Evolutionary conservation across 192 early-diverging fungal species (phyloP).

Genomic region (Thoreauomyces humboldtii): DNA sequence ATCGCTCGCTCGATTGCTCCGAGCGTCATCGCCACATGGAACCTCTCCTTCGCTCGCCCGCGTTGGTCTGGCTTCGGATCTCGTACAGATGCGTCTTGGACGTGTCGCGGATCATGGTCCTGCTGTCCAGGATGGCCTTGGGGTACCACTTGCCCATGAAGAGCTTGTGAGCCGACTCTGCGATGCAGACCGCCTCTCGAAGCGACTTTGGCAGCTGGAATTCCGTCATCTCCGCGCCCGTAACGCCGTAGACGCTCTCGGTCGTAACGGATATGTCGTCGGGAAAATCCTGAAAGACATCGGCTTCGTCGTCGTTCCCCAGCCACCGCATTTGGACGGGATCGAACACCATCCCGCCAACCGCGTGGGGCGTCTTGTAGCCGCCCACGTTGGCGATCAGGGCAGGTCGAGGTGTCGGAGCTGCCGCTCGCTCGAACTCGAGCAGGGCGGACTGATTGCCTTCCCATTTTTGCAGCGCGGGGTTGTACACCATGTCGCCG

Average conservation of each 20-base stretch:
- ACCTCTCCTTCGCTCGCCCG: background rate
- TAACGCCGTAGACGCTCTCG: slow-evolving; percentile 16
- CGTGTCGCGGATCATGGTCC: slow-evolving; percentile 37
- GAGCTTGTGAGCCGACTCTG: slow-evolving; percentile 51
- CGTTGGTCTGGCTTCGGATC: slow-evolving; percentile 24
- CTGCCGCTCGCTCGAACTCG: slow-evolving; percentile 37
- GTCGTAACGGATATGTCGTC: slow-evolving; percentile 21
- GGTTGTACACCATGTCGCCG: slow-evolving; percentile 51
- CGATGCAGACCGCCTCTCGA: slow-evolving; percentile 36
- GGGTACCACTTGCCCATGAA: slow-evolving; percentile 58
- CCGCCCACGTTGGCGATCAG: slow-evolving; percentile 37
- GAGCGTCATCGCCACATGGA: slow-evolving; percentile 1
- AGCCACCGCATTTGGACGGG: slow-evolving; percentile 49
- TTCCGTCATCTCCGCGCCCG: slow-evolving; percentile 28
- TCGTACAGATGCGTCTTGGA: slow-evolving; percentile 51
- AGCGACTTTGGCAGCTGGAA: slow-evolving; percentile 31
- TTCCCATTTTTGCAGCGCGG: slow-evolving; percentile 46
- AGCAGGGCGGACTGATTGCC: slow-evolving; percentile 47
- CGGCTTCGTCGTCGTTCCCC: slow-evolving; percentile 49
- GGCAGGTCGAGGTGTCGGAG: slow-evolving; percentile 25
- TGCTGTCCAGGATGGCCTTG: slow-evolving; percentile 28
- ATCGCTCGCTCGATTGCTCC: too few species aligned
- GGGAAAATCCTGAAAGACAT: slow-evolving; percentile 45
- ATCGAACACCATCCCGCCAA: slow-evolving; percentile 50
- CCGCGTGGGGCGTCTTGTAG: slow-evolving; percentile 27